These are phyloP conservation scores for Schwanniomyces vanrijiae DNA, from an alignment of 805 yeast species.

Conservation along the genomic window DNA sequence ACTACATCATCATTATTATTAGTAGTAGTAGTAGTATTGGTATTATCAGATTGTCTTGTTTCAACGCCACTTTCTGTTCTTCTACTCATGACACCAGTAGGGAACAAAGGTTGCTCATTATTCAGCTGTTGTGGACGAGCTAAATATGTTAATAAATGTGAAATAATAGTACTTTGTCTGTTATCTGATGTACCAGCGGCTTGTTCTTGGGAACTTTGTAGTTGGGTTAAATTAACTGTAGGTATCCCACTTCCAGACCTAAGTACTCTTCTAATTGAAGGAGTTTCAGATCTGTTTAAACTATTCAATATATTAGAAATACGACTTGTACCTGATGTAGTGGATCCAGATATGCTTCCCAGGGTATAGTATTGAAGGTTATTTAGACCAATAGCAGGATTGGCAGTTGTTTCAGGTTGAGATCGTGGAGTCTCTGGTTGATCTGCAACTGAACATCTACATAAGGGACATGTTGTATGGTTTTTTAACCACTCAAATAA, in stretches of 20 bases:
- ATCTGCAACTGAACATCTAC: constrained; percentile 57
- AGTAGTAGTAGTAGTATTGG: too few species aligned
- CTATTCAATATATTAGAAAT: constrained; percentile 2
- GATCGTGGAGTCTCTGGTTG: constrained; percentile 3
- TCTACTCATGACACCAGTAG: constrained; percentile 50
- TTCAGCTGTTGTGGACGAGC: constrained; percentile 12
- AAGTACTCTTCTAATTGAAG: constrained; percentile 7
- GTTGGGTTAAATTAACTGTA: background rate
- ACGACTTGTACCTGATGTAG: background rate
- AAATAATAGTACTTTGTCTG: constrained; percentile 10
- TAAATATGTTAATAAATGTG: constrained; percentile 20
- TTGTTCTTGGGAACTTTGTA: background rate
- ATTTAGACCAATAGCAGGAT: background rate
- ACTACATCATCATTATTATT: constrained; percentile 16
- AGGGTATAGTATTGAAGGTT: constrained; percentile 1
- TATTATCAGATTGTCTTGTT: constrained; percentile 23
- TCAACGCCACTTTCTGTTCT: constrained; percentile 46
- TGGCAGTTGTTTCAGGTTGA: constrained; percentile 6
- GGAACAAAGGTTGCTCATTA: constrained; percentile 28
- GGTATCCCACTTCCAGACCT: constrained; percentile 11
- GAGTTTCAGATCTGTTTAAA: background rate
- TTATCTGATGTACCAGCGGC: background rate
- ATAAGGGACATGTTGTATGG: constrained; percentile 81
- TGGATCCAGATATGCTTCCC: background rate
- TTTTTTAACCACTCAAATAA: constrained; percentile 77